Conservation (phyloP, 2,329 filamentous ascomycete genomes). For the Ploettnerulaceae sp. region DNA sequence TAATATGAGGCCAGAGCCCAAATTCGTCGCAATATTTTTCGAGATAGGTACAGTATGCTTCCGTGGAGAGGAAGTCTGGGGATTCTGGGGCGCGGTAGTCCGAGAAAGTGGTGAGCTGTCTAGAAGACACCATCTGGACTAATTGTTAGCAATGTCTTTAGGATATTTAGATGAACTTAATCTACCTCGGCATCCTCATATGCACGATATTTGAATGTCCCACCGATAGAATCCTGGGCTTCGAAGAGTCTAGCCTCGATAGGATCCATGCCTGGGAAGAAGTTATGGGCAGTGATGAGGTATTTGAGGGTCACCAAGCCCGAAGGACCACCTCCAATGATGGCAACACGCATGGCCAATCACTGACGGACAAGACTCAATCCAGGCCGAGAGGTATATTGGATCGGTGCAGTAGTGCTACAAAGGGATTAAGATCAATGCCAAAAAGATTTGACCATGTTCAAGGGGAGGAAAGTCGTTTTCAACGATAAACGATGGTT, state of each 20-base stretch:
- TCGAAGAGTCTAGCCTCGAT: conserved; percentile 44
- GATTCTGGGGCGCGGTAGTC: conserved; percentile 42
- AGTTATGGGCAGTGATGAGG: conserved; percentile 37
- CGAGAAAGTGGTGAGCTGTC: conserved; percentile 47
- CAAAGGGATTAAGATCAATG: too few relatives aligned
- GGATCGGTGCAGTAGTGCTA: too few relatives aligned
- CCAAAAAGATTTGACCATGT: too few relatives aligned
- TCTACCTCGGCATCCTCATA: conserved; percentile 45
- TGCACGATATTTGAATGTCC: conserved; percentile 43
- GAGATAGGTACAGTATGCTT: conserved; percentile 41
- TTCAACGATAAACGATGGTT: too few relatives aligned
- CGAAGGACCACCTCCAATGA: conserved; percentile 42
- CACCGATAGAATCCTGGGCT: conserved; percentile 40
- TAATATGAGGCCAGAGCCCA: conserved; percentile 37
- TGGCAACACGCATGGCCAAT: conserved; percentile 33
- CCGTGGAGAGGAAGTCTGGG: conserved; percentile 42
- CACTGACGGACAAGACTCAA: not conserved
- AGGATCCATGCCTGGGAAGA: conserved; percentile 33
- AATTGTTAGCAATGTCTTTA: not conserved
- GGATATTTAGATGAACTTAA: too few relatives aligned
- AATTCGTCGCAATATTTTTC: conserved; percentile 39
- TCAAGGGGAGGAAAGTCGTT: too few relatives aligned
- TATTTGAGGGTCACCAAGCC: conserved; percentile 41
- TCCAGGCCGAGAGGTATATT: too few relatives aligned
- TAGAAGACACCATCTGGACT: conserved; percentile 43